A percentile compares a stretch with the other conserved stretches of the same genome.
These are phyloP conservation scores for Boletus tylopilopsis DNA, from an alignment of 768 basidiomycete genomes.

Conservation along the genomic window DNA sequence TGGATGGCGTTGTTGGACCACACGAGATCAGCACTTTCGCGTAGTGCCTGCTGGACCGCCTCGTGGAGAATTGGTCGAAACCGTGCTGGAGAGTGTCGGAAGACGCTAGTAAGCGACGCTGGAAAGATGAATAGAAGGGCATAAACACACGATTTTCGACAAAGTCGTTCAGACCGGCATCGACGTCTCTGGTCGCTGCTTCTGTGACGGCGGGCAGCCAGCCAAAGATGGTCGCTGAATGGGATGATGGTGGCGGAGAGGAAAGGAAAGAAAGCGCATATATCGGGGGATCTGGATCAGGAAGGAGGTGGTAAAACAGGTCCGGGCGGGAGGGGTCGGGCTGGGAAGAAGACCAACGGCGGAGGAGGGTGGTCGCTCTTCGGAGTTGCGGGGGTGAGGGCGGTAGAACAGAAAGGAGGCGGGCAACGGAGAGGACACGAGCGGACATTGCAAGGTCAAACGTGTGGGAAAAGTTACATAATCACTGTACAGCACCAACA, in stretches of 20 bases:
- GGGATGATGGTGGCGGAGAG: constrained; percentile 38
- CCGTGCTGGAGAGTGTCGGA: constrained; percentile 37
- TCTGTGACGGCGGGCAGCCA: constrained; percentile 58
- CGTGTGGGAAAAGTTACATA: constrained; percentile 24
- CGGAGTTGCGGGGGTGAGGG: background rate
- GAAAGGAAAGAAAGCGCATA: constrained; percentile 67
- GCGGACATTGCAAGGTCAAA: background rate
- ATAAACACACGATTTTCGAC: constrained; percentile 58
- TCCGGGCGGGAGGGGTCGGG: constrained; percentile 59
- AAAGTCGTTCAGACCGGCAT: constrained; percentile 67
- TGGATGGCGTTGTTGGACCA: constrained; percentile 64
- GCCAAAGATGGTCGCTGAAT: constrained; percentile 57
- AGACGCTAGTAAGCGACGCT: background rate
- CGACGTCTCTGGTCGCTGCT: constrained; percentile 29
- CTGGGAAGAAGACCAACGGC: constrained; percentile 17
- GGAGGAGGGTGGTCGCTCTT: constrained; percentile 8
- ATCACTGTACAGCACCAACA: constrained; percentile 35
- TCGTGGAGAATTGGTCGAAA: constrained; percentile 62
- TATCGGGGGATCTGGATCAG: constrained; percentile 41
- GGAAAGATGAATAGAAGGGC: background rate
- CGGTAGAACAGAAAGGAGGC: background rate
- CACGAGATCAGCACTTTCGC: constrained; percentile 59
- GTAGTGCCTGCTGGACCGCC: constrained; percentile 51
- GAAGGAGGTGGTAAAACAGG: constrained; percentile 65
- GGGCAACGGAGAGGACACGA: background rate